Base-by-base conservation (phyloP, 306 rosid genomes). In the Cercis canadensis region DNA sequence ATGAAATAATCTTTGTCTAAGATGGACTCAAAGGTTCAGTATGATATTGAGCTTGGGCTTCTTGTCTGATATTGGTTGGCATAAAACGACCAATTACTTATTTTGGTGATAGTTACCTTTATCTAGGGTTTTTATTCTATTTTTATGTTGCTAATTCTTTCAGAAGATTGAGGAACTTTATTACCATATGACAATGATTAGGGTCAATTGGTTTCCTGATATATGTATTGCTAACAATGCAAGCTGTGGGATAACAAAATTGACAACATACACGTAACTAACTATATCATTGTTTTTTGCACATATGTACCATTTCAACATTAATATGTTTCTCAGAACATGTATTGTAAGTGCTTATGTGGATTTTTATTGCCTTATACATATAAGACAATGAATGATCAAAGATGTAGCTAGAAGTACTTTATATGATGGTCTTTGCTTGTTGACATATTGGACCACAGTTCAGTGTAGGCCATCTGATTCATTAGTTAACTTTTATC, bases 391-490 rank as follows among this genome's bases (percentile, higher is more conserved):
- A 41, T 54, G 33, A 50, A 49, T 61, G 29, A 24, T 24, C 1
- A 3, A 24, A 1, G 33, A 33, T 59, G 67, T 36, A 14, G 49
- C 18, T 40, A 17, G 11, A 65, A 59, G 21, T 55, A 29, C 65
- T 62, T 59, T 34, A 19, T 56, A n/a, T 44, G 72, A 74, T 56
- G 67, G 63, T 55, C 31, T 43, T 62, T 53, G 7, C 49, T 21
- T 18, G 58, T 51, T 62, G 39, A 33, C 36, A 41, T 68, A 51
- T 39, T 58, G 31, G 52, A 65, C 53, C 54, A 18, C 15, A 47
- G 17, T 53, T 60, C 18, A 29, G 47, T 37, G 44, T n/a, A 41
- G 11, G 52, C 39, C 57, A 12, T 24, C 36, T 18, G 11, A 52
- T 61, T 55, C 45, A 14, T 34, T 33, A 7, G 64, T 57, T 45